phyloP scores from a whole-genome alignment of 306 rosid species.

The Pyrus pyrifolia region DNA sequence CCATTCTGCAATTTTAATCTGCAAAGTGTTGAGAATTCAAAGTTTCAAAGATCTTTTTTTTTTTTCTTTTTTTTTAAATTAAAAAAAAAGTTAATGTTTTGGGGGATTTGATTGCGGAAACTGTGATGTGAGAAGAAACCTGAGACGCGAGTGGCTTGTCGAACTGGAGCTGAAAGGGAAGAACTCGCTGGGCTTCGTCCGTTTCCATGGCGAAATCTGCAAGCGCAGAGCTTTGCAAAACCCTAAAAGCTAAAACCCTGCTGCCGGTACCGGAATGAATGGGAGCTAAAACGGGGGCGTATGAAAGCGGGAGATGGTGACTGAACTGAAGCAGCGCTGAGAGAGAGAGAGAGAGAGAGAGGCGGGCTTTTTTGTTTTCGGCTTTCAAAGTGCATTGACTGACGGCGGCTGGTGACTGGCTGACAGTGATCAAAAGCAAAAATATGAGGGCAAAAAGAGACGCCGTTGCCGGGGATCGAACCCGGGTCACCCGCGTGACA shows the following conservation, averaged over 20 bases:
- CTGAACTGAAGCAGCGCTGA: not conserved
- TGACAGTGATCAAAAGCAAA: not conserved
- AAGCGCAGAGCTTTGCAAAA: not conserved
- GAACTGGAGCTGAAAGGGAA: conserved; percentile 88
- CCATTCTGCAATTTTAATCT: conserved; percentile 90
- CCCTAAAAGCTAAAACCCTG: not conserved
- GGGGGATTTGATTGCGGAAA: not conserved
- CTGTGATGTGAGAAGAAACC: conserved; percentile 22
- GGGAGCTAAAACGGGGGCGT: not conserved
- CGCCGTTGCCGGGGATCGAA: conserved; percentile 45
- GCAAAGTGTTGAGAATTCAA: not conserved
- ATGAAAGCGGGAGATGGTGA: not conserved
- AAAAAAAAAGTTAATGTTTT: too few relatives aligned
- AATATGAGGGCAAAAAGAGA: not conserved
- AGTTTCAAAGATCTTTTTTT: not conserved
- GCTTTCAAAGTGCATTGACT: not conserved
- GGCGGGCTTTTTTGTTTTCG: conserved; percentile 17
- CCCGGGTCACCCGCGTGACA: conserved; percentile 40
- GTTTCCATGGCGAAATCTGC: conserved; percentile 48
- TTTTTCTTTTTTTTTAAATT: too few relatives aligned
- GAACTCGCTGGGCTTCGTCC: conserved; percentile 53
- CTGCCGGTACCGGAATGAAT: not conserved
- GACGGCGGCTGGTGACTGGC: not conserved
- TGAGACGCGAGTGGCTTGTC: conserved; percentile 86
- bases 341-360: not conserved